Conservation (phyloP, 805 yeast species). For the Komagataella pseudopastoris region DNA sequence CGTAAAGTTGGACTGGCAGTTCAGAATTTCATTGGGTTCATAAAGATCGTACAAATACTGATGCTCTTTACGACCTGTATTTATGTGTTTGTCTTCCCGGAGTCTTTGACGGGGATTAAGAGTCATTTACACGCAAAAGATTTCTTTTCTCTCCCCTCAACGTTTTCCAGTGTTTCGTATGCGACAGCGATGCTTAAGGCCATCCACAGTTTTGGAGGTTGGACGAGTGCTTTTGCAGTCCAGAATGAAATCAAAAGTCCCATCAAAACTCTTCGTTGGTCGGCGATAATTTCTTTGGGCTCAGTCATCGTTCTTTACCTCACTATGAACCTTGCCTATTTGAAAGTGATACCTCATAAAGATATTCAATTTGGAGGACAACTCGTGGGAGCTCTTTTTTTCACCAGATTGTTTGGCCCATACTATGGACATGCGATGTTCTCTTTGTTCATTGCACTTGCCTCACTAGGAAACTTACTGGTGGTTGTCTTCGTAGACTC, state of each 20-base stretch:
- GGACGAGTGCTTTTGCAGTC: conserved; percentile 35
- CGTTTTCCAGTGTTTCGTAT: conserved; percentile 20
- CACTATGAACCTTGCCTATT: conserved; percentile 28
- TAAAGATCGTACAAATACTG: conserved; percentile 25
- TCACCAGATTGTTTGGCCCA: conserved; percentile 28
- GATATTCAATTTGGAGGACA: conserved; percentile 26
- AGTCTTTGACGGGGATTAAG: conserved; percentile 7
- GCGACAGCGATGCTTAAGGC: conserved; percentile 32
- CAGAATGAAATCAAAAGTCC: conserved; percentile 35
- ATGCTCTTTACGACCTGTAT: conserved; percentile 25
- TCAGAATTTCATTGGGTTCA: conserved; percentile 29
- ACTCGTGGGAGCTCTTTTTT: conserved; percentile 29
- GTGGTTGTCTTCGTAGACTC: conserved; percentile 34
- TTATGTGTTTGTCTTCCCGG: conserved; percentile 24
- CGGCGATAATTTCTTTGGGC: conserved; percentile 29
- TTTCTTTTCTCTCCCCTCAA: conserved; percentile 5
- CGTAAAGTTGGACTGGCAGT: conserved; percentile 25
- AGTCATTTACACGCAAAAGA: conserved; percentile 8
- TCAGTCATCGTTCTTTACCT: conserved; percentile 24
- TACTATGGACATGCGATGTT: conserved; percentile 25
- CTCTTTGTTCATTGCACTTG: conserved; percentile 28
- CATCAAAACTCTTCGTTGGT: conserved; percentile 25
- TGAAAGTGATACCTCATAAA: conserved; percentile 26
- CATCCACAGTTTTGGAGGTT: conserved; percentile 31
- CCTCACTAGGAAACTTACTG: conserved; percentile 35